These are phyloP conservation scores for Cynara cardunculus DNA, from an alignment of 129 eudicot species.

Conservation along the genomic window DNA sequence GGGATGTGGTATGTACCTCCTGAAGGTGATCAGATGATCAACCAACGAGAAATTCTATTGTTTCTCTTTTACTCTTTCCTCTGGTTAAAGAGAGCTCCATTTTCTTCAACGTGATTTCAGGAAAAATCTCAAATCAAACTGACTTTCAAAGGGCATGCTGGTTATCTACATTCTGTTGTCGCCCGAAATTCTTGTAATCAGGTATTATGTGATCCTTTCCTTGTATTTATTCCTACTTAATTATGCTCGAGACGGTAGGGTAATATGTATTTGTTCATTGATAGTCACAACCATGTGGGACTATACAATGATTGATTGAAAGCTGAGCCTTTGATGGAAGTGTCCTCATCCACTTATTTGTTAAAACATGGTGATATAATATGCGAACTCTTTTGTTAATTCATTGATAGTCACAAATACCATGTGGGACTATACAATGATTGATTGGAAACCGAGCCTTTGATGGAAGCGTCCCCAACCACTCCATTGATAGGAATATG, in stretches of 20 bases:
- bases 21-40: slow-evolving; percentile 25
- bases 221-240: neutral
- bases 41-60: neutral
- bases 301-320: neutral
- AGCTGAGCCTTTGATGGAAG: neutral
- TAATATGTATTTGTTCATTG: neutral
- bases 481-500: no score
- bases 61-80: neutral
- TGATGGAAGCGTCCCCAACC: no score
- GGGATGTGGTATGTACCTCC: slow-evolving; percentile 88
- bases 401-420: no score
- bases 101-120: slow-evolving; percentile 33
- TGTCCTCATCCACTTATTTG: no score
- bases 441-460: no score
- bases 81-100: neutral
- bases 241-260: neutral
- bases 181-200: slow-evolving; percentile 66
- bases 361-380: no score
- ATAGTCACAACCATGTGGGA: neutral
- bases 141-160: slow-evolving; percentile 82
- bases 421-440: no score
- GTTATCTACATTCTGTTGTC: slow-evolving; percentile 77
- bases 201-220: slow-evolving; percentile 35
- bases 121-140: slow-evolving; percentile 60
- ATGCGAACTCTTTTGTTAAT: no score